Evolutionary conservation across 2,329 filamentous ascomycete species (phyloP), one percentile per base, ranked within the genome.

Genomic region (Fusarium sp.): DNA sequence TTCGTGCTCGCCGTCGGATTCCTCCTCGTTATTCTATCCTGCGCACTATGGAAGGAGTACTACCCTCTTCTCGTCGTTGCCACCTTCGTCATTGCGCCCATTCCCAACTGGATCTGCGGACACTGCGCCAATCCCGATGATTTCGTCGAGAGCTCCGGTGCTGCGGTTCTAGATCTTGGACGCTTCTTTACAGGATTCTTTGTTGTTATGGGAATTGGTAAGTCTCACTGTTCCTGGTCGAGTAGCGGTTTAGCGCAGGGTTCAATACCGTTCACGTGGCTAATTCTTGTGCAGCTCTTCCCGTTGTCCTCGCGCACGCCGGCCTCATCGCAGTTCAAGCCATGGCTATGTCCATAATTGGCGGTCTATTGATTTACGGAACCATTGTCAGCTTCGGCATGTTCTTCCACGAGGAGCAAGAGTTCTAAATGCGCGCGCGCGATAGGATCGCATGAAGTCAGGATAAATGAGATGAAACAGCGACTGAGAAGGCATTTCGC

Each of bases 1-100:
- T 99, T 99, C 84, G 96, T 99, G 80, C 94, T 99, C 73, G 96
- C 96, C 76, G 96, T 99, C 77, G 96, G 96, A 77, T 99, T 99
- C 85, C 93, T 99, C 77, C 94, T 99, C 75, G 96, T 98, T 75
- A 99, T 99, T 82, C 92, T 99, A 77, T 98, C 95, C 70, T 97
- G 95, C 80, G 96, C 96, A 53, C 90, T 99, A 74, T 99, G 92
- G 88, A 89, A 95, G 80, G 93, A 94, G 83, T 99, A 97, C 89
- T 93, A 96, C 77, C 94, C 96, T 59, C 90, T 99, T 71, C 89
- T 98, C 71, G 96, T 99, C 75, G 96, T 99, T 70, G 95, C 91
- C 75, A 98, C 95, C 76, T 99, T 98, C 85, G 89, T 98, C 72
- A 81, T 98, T 76, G 96, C 96, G 59, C 96, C 96, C 30, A 82